phyloP scores from a whole-genome alignment of 768 basidiomycete species.

The Boletales sp. region DNA sequence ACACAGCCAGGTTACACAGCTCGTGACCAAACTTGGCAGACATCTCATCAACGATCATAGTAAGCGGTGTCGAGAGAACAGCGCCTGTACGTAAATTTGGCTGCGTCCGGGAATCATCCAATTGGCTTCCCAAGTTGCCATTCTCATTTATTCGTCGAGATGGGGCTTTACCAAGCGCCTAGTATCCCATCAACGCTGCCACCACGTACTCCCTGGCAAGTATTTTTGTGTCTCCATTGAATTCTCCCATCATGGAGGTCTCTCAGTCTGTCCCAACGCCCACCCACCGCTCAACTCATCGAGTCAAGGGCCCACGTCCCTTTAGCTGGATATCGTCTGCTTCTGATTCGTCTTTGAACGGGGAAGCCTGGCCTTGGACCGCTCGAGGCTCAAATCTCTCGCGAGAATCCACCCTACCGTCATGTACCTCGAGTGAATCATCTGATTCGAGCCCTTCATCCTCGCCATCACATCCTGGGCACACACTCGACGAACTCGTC shows the following conservation, averaged over 20 bases:
- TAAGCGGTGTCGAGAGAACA: slow-evolving; percentile 18
- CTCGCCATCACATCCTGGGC: slow-evolving; percentile 11
- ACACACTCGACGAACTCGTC: not conserved
- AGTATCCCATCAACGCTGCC: slow-evolving; percentile 1
- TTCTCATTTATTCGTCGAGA: slow-evolving; percentile 19
- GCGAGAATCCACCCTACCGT: slow-evolving; percentile 16
- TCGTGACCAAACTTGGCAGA: not conserved
- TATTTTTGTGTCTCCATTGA: not conserved
- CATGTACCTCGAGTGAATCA: slow-evolving; percentile 12
- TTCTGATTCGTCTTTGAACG: slow-evolving; percentile 12
- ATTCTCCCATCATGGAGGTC: not conserved
- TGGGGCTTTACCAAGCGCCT: slow-evolving; percentile 3
- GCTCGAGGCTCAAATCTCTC: slow-evolving; percentile 5
- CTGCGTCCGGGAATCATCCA: slow-evolving; percentile 1
- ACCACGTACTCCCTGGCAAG: not conserved
- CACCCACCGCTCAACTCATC: slow-evolving; percentile 6
- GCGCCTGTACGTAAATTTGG: slow-evolving; percentile 1
- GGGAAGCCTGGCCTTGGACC: slow-evolving; percentile 20
- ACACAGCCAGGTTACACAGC: slow-evolving; percentile 3
- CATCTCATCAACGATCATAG: slow-evolving; percentile 11
- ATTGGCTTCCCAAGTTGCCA: not conserved
- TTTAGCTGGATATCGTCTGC: slow-evolving; percentile 21
- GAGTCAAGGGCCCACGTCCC: slow-evolving; percentile 29
- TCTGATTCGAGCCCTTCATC: slow-evolving; percentile 10
- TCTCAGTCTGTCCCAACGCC: slow-evolving; percentile 9